Evolutionary conservation across 495 filamentous ascomycete species (phyloP), one percentile per base, ranked within the genome.

Genomic region (Pseudevernia furfuracea): DNA sequence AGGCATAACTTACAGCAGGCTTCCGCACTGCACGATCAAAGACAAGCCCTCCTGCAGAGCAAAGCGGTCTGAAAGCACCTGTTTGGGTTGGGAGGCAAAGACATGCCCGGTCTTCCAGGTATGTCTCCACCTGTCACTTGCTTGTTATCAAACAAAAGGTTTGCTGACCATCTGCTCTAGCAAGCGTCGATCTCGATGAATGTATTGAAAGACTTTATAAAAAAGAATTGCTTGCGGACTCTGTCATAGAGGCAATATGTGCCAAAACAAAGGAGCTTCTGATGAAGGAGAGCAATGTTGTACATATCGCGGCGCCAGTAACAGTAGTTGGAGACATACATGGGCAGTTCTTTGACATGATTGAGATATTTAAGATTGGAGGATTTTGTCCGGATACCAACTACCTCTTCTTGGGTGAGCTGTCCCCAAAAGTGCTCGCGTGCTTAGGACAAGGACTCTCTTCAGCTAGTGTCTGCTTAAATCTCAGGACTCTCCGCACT

Each of bases 201-300:
- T 98, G 94, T 77, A 97, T 98, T 77, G 84, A 88, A 71, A 85
- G 94, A 63, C 85, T 98, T 34, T 96, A 97, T 76, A 90, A 91
- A 66, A 97, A 97, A 75, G 93, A 97, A 73, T 82, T 98, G 59
- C 81, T 98, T 32, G 94, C 95, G 56, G 94, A 98, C 77, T 96
- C 93, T 11, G 95, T 98, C 52, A 92, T 98, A 74, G 94, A 98
- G 78, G 94, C 95, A 71, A 95, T 98, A 85, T 98, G 94, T 75
- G 92, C 94, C 71, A 98, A 98, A 75, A 91, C 95, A 17, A 98
- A 98, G 69, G 94, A 98, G 76, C 82, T 97, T 62, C 81, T 98
- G 67, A 98, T 98, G 94, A 95, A 94, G 74, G 94, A 98, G 84
- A 97, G 93, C 81, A 98, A 98, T 80, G 94, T 98, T 58, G 94